Evolutionary conservation across 805 yeast genomes (phyloP).

Genomic region (Ogataea salicorniae): DNA sequence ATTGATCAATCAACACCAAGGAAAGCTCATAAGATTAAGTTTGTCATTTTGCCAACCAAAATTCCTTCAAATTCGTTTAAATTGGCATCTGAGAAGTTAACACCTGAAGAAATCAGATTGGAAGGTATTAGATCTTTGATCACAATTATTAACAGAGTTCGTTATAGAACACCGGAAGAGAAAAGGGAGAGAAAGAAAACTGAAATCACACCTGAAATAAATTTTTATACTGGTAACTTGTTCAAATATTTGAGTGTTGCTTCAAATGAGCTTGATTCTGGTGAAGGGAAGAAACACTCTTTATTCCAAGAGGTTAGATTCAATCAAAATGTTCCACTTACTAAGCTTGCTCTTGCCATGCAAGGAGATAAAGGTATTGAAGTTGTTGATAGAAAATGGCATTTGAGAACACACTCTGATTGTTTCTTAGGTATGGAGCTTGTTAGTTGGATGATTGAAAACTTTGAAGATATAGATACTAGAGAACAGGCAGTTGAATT

Average conservation of each 20-base stretch:
- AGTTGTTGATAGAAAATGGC: constrained; percentile 85
- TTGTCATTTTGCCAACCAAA: constrained; percentile 80
- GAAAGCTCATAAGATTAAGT: constrained; percentile 63
- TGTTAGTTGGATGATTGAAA: constrained; percentile 78
- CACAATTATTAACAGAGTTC: constrained; percentile 54
- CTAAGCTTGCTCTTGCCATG: constrained; percentile 56
- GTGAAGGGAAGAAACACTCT: constrained; percentile 13
- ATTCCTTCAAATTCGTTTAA: constrained; percentile 49
- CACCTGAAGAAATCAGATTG: constrained; percentile 83
- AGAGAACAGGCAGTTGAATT: constrained; percentile 78
- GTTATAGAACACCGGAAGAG: constrained; percentile 41
- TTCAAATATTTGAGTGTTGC: constrained; percentile 52
- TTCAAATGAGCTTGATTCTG: constrained; percentile 18
- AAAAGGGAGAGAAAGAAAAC: constrained; percentile 32
- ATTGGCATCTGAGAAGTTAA: constrained; percentile 50
- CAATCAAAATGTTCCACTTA: constrained; percentile 44
- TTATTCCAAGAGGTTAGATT: constrained; percentile 31
- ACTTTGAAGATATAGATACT: constrained; percentile 71
- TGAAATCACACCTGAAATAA: constrained; percentile 66
- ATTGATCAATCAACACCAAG: constrained; percentile 45
- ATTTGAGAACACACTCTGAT: constrained; percentile 67
- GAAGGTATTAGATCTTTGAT: constrained; percentile 79
- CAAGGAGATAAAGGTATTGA: constrained; percentile 62
- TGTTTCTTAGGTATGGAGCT: constrained; percentile 84
- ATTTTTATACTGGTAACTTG: constrained; percentile 83